Conservation (phyloP, 2,329 filamentous ascomycete genomes). For the Sphaerulina musiva region DNA sequence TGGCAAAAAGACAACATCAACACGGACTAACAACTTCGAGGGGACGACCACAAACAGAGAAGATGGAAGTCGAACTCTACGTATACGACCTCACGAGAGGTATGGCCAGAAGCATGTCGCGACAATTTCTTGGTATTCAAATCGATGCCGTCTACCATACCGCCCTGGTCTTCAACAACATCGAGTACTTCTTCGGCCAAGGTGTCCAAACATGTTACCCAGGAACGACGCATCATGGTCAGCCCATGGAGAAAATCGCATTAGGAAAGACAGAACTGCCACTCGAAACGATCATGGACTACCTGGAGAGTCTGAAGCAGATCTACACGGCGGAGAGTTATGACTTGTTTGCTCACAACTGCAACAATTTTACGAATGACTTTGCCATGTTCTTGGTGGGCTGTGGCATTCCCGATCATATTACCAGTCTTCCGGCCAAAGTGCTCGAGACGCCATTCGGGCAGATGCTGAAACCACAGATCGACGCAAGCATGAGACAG, state of each 20-base stretch:
- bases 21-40: background rate
- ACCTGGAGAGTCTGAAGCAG: slow-evolving; percentile 72
- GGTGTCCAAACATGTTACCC: slow-evolving; percentile 76
- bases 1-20: background rate
- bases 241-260: slow-evolving; percentile 66
- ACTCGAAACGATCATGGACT: slow-evolving; percentile 75
- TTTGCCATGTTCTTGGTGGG: slow-evolving; percentile 84
- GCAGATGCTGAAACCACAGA: slow-evolving; percentile 74
- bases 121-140: slow-evolving; percentile 56
- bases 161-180: slow-evolving; percentile 72
- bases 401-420: slow-evolving; percentile 79
- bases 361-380: slow-evolving; percentile 95
- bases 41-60: background rate
- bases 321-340: slow-evolving; percentile 78
- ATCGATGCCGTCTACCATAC: slow-evolving; percentile 96
- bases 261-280: slow-evolving; percentile 75
- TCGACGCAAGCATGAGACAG: slow-evolving; percentile 58
- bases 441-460: slow-evolving; percentile 84
- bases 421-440: slow-evolving; percentile 73
- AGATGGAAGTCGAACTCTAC: slow-evolving; percentile 47
- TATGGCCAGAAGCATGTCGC: slow-evolving; percentile 46
- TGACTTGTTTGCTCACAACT: slow-evolving; percentile 84
- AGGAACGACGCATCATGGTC: slow-evolving; percentile 78
- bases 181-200: slow-evolving; percentile 86
- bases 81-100: slow-evolving; percentile 48